Base-by-base conservation (phyloP, 495 filamentous ascomycete genomes). In the Parathielavia appendiculata region DNA sequence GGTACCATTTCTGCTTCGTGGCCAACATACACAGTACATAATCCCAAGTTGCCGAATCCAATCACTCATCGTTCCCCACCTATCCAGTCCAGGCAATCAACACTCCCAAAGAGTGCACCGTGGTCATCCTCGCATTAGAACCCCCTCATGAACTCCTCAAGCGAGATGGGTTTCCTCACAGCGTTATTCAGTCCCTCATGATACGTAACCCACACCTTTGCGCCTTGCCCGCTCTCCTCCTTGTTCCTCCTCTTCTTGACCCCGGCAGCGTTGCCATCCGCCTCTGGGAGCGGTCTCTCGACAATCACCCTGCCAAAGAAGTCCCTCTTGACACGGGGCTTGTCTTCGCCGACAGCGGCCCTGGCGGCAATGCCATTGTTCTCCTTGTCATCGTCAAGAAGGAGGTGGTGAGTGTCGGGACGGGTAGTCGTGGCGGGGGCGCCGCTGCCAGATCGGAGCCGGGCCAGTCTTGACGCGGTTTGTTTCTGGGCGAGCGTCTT, bases 131-230 rank as follows among this genome's bases (percentile, higher is more conserved):
- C 44, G 22, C 43, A 9, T 56, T 51, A 83, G 47, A 92, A 73
- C 11, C 82, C 86, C 57, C 76, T 78, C 78, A 98, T 73, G 62
- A 98, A 77, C 69, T 98, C 93, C 58, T 84, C 83, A 73, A 98
- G 69, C 40, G 87, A 88, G 59, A 98, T 82, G 5, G 91, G 91
- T 70, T 97, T 97, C 68, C 89, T 82, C 44, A 98, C 93, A 11
- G 93, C 93, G 75, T 97, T 97, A 62, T 89, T 93, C 69, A 90
- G 86, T n/a, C 93, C 93, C 73, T 97, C 93, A 66, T 97, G 87
- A 69, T 87, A 98, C 59, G 86, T 96, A 22, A 96, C 85, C 92
- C 93, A 98, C 12, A 95, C 86, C 67, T 84, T 86, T 20, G 26
- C 46, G 81, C 82, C 45, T 72, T 66, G 26, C 72, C 75, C 63